Conservation (phyloP, 495 filamentous ascomycete genomes). For the Amniculicola lignicola region DNA sequence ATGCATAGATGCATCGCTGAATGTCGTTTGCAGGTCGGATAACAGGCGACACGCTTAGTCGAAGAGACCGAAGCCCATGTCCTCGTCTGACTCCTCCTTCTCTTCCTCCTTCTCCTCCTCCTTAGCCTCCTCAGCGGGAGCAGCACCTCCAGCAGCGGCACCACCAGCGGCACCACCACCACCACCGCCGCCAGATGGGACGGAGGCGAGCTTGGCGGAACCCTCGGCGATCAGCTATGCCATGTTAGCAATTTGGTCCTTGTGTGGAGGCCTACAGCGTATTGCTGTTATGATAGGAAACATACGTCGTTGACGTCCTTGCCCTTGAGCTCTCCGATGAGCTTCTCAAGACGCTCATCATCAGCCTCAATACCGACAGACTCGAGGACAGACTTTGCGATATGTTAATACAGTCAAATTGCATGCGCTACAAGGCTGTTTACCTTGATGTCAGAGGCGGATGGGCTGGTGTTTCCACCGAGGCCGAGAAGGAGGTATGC, state of each 20-base stretch:
- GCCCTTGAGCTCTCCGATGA: constrained; percentile 90
- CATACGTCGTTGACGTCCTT: constrained; percentile 94
- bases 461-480: constrained; percentile 87
- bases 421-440: background rate
- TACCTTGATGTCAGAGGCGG: constrained; percentile 79
- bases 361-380: constrained; percentile 97
- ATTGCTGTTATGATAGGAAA: background rate
- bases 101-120: constrained; percentile 71
- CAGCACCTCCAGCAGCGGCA: constrained; percentile 65
- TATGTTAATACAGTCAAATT: background rate
- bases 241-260: constrained; percentile 8
- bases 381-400: constrained; percentile 61
- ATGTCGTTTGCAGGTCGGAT: constrained; percentile 9
- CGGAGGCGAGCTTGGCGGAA: constrained; percentile 90
- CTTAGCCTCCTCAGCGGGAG: constrained; percentile 67
- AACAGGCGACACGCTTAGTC: constrained; percentile 58
- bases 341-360: constrained; percentile 73
- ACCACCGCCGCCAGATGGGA: constrained; percentile 86
- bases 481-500: constrained; percentile 96
- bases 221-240: constrained; percentile 86
- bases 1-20: background rate
- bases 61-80: constrained; percentile 99
- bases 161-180: constrained; percentile 61
- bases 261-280: background rate
- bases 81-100: constrained; percentile 95